Conservation (phyloP, 2,329 filamentous ascomycete genomes). For the Talaromyces atroroseus region DNA sequence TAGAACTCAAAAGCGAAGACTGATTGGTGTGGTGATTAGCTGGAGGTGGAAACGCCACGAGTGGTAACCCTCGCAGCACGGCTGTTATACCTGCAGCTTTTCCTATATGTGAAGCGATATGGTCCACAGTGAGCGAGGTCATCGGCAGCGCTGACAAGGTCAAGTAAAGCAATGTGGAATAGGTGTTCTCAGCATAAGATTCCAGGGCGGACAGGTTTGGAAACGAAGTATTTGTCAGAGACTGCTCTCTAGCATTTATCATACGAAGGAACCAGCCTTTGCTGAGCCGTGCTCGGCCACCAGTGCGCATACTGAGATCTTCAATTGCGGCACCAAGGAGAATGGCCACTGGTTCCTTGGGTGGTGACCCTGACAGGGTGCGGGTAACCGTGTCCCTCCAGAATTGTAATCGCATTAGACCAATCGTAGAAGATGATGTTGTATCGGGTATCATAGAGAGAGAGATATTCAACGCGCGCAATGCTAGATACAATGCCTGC, state of each 20-base stretch:
- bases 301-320: slow-evolving; percentile 46
- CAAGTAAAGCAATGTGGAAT: slow-evolving; percentile 85
- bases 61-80: slow-evolving; percentile 76
- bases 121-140: slow-evolving; percentile 77
- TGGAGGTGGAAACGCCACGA: slow-evolving; percentile 73
- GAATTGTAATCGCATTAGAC: slow-evolving; percentile 86
- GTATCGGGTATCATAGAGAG: slow-evolving; percentile 84
- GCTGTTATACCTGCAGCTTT: slow-evolving; percentile 88
- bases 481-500: slow-evolving; percentile 78
- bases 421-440: slow-evolving; percentile 81
- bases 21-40: slow-evolving; percentile 52
- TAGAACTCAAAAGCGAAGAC: slow-evolving; percentile 33
- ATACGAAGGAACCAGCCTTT: slow-evolving; percentile 72
- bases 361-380: slow-evolving; percentile 70
- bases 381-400: slow-evolving; percentile 81
- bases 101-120: slow-evolving; percentile 89
- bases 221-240: slow-evolving; percentile 79
- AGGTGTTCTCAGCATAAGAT: slow-evolving; percentile 88
- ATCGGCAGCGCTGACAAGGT: slow-evolving; percentile 75
- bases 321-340: slow-evolving; percentile 69
- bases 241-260: slow-evolving; percentile 73
- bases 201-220: slow-evolving; percentile 68
- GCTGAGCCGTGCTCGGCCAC: slow-evolving; percentile 48
- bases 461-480: slow-evolving; percentile 90
- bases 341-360: slow-evolving; percentile 85